A percentile compares a stretch with the other conserved stretches of the same genome.
Conservation (phyloP, 2,329 filamentous ascomycete species). For the Nemania serpens region DNA sequence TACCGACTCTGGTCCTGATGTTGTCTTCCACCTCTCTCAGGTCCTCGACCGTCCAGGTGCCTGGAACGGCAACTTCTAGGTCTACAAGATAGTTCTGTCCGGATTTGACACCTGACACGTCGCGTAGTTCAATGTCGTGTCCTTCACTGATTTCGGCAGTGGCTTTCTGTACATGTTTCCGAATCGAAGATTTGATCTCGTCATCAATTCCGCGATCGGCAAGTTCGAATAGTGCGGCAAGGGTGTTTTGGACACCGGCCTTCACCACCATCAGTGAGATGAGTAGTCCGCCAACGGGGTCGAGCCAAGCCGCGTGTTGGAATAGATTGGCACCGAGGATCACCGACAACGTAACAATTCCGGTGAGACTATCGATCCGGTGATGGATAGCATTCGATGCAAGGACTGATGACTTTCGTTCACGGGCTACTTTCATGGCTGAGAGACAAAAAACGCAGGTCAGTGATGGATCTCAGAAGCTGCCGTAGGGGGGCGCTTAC, state of each 20-base stretch:
- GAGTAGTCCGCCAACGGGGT: constrained; percentile 88
- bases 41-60: constrained; percentile 74
- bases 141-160: constrained; percentile 59
- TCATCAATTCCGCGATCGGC: constrained; percentile 89
- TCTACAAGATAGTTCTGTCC: constrained; percentile 97
- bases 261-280: constrained; percentile 94
- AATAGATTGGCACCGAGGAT: constrained; percentile 90
- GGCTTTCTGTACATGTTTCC: constrained; percentile 65
- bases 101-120: constrained; percentile 88
- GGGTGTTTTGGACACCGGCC: constrained; percentile 85
- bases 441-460: constrained; percentile 28
- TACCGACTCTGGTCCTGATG: constrained; percentile 73
- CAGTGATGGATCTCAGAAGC: constrained; percentile 29
- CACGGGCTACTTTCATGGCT: constrained; percentile 94
- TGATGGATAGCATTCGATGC: constrained; percentile 97
- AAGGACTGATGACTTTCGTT: constrained; percentile 93
- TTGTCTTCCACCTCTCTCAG: constrained; percentile 72
- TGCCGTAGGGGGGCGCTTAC: constrained; percentile 59
- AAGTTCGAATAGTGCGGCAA: constrained; percentile 80
- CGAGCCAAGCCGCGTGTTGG: constrained; percentile 85
- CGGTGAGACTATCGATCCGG: constrained; percentile 92
- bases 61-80: constrained; percentile 80
- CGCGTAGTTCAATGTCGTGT: constrained; percentile 70
- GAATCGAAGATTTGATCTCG: constrained; percentile 76
- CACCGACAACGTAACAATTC: constrained; percentile 86